phyloP scores from a whole-genome alignment of 2,329 filamentous ascomycete genomes.

The Hansfordia pulvinata region DNA sequence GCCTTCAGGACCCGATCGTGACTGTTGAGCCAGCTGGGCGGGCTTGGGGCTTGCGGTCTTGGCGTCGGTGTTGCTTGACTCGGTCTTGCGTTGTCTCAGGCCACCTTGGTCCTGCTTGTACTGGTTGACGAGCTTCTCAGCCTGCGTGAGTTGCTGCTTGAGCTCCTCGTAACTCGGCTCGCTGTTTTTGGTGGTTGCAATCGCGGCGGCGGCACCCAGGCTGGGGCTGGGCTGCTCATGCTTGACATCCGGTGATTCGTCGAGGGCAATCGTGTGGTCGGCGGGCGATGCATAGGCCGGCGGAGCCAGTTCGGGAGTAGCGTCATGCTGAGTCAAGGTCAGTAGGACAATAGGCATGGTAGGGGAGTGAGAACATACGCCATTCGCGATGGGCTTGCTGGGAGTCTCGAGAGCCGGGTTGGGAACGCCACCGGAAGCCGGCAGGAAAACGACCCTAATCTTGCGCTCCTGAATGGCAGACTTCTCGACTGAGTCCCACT shows the following conservation, averaged over 20 bases:
- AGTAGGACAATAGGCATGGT: slow-evolving; percentile 2
- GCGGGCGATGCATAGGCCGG: slow-evolving; percentile 30
- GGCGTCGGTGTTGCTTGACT: slow-evolving; percentile 31
- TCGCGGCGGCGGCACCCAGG: slow-evolving; percentile 28
- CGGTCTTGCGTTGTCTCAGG: slow-evolving; percentile 66
- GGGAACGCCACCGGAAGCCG: slow-evolving; percentile 35
- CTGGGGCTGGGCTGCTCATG: slow-evolving; percentile 13
- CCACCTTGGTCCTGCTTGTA: slow-evolving; percentile 55
- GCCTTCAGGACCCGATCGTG: slow-evolving; percentile 51
- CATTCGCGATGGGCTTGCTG: slow-evolving; percentile 24
- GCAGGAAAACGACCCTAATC: slow-evolving; percentile 80
- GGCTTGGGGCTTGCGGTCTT: slow-evolving; percentile 25
- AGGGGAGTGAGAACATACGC: slow-evolving; percentile 19
- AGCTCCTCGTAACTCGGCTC: slow-evolving; percentile 42
- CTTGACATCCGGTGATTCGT: slow-evolving; percentile 17
- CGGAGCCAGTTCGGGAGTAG: slow-evolving; percentile 30
- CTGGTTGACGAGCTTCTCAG: slow-evolving; percentile 57
- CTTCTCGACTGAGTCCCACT: slow-evolving; percentile 77
- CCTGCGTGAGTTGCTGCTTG: slow-evolving; percentile 59
- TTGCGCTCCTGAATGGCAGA: slow-evolving; percentile 78
- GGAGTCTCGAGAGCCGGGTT: slow-evolving; percentile 22
- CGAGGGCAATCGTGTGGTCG: slow-evolving; percentile 19
- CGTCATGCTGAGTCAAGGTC: slow-evolving; percentile 14
- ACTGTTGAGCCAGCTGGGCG: slow-evolving; percentile 37
- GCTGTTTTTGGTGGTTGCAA: slow-evolving; percentile 26